These are phyloP conservation scores for Lathyrus tuberosus DNA, from an alignment of 306 rosid species.

Conservation along the genomic window DNA sequence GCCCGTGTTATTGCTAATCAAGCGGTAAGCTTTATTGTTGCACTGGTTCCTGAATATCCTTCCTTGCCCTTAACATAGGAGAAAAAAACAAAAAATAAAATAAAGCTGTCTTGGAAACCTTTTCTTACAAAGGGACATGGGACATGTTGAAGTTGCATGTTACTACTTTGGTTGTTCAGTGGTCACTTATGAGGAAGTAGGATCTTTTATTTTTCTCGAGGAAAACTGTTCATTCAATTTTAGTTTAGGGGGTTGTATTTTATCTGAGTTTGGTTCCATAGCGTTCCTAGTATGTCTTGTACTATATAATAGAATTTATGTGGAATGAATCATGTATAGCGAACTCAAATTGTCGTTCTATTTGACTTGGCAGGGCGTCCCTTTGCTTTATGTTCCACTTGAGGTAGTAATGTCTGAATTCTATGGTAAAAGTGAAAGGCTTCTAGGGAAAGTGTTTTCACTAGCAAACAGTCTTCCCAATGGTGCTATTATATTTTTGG, in stretches of 20 bases:
- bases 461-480: conserved; percentile 71
- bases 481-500: conserved; percentile 88
- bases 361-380: conserved; percentile 70
- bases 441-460: conserved; percentile 78
- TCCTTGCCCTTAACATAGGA: background rate
- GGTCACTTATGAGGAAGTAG: conserved; percentile 18
- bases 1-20: conserved; percentile 96
- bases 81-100: background rate
- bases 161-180: conserved; percentile 3
- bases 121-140: background rate
- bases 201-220: background rate
- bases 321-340: background rate
- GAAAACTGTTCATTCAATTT: conserved; percentile 1
- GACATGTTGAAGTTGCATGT: conserved; percentile 27
- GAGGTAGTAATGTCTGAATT: conserved; percentile 84
- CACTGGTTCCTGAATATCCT: conserved; percentile 24
- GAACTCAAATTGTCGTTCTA: conserved; percentile 35
- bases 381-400: conserved; percentile 84
- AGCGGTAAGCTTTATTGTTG: conserved; percentile 55
- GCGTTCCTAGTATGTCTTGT: conserved; percentile 1
- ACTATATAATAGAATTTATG: background rate
- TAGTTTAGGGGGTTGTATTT: background rate
- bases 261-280: background rate
- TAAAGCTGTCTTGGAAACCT: background rate
- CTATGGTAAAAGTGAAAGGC: conserved; percentile 90